A percentile compares a stretch with the other conserved stretches of the same genome.
These are phyloP conservation scores for Cucumis cinereus DNA, from an alignment of 306 rosid genomes.

Conservation along the genomic window DNA sequence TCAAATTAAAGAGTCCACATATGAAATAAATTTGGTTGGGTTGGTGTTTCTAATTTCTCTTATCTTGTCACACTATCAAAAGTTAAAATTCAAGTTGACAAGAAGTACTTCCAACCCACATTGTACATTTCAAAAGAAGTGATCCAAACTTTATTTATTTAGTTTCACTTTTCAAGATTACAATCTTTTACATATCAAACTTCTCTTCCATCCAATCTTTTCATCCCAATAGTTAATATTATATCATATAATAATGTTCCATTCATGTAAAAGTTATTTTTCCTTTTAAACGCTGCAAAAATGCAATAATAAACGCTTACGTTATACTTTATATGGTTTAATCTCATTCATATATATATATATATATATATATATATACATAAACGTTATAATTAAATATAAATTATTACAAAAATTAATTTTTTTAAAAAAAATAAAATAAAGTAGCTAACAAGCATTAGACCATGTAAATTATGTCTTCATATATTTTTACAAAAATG, in stretches of 20 bases:
- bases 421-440: too few relatives aligned
- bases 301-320: too few relatives aligned
- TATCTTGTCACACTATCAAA: not conserved
- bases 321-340: too few relatives aligned
- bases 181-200: not conserved
- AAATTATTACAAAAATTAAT: too few relatives aligned
- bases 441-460: too few relatives aligned
- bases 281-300: too few relatives aligned
- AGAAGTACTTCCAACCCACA: not conserved
- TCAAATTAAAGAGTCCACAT: too few relatives aligned
- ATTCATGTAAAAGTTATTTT: not conserved
- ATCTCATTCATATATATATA: too few relatives aligned
- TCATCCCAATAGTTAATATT: not conserved
- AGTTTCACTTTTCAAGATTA: not conserved
- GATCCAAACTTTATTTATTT: not conserved
- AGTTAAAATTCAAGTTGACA: constrained; percentile 2
- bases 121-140: not conserved
- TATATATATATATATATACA: too few relatives aligned
- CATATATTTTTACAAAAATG: too few relatives aligned
- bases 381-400: too few relatives aligned
- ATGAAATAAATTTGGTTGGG: not conserved
- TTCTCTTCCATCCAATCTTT: not conserved
- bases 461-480: too few relatives aligned
- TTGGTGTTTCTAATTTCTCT: not conserved
- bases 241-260: not conserved